Conservation (phyloP, 208 protist species). For the Leishmania amazonensis region DNA sequence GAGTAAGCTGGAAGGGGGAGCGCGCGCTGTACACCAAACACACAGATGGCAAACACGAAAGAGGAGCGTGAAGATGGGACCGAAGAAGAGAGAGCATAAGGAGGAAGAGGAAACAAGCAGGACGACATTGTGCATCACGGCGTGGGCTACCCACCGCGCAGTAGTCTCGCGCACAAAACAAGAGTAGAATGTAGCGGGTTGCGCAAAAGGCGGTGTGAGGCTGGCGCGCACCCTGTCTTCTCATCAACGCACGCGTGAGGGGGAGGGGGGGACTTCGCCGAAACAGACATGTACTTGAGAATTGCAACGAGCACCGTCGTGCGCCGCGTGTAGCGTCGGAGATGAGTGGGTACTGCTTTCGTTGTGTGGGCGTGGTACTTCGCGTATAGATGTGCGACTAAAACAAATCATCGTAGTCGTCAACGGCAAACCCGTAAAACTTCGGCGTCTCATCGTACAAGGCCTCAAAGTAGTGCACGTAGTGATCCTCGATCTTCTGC, state of each 20-base stretch:
- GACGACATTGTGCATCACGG: not conserved
- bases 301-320: not conserved
- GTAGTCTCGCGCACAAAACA: not conserved
- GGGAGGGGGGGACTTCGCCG: not conserved
- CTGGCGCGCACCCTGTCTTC: not conserved
- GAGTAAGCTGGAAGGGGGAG: not conserved
- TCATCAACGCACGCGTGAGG: not conserved
- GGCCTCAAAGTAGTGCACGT: constrained; percentile 90
- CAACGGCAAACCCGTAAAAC: constrained; percentile 92
- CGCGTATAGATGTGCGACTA: constrained; percentile 25
- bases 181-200: not conserved
- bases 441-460: constrained; percentile 91
- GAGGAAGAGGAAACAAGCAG: not conserved
- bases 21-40: not conserved
- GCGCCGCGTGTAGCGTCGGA: not conserved
- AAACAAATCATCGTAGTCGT: constrained; percentile 93
- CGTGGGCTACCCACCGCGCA: not conserved
- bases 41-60: not conserved
- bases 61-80: not conserved
- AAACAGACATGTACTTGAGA: not conserved
- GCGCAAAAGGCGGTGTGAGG: not conserved
- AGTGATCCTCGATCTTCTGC: constrained; percentile 85
- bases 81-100: not conserved
- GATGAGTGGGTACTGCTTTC: not conserved
- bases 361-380: not conserved